A percentile compares a stretch with the other conserved stretches of the same genome.
Conservation (phyloP, 2,329 filamentous ascomycete genomes). For the Stachybotrys echinatus region DNA sequence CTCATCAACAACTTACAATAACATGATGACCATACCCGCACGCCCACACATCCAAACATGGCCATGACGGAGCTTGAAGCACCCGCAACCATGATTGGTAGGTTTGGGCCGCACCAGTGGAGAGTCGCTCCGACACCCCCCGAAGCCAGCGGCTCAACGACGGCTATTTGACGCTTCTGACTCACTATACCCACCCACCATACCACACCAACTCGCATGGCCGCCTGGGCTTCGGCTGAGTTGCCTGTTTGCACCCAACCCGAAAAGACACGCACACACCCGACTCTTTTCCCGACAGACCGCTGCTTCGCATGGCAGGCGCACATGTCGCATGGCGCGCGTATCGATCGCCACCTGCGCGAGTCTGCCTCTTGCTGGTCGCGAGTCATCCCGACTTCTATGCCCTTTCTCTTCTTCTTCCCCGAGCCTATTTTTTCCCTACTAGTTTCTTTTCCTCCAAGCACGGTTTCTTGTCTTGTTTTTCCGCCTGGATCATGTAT, state of each 20-base stretch:
- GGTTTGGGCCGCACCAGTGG: neutral
- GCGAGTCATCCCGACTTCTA: neutral
- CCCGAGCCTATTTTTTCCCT: neutral
- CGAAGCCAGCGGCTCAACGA: neutral
- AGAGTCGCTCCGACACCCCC: neutral
- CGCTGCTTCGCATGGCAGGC: neutral
- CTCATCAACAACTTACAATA: neutral
- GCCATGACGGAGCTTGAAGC: neutral
- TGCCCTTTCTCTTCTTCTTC: neutral
- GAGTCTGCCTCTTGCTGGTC: neutral
- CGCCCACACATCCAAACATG: too few species aligned
- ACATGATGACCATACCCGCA: too few species aligned
- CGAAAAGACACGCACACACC: too few species aligned
- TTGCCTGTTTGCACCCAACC: too few species aligned
- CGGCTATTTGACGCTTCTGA: neutral
- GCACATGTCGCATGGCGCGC: neutral
- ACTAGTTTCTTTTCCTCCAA: neutral
- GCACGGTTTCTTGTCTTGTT: neutral
- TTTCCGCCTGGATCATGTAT: neutral
- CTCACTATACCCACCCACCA: neutral
- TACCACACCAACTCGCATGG: neutral
- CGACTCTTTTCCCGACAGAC: too few species aligned
- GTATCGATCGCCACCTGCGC: neutral
- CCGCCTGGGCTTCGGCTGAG: neutral
- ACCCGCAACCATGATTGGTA: neutral